These are phyloP conservation scores for Hymenoscyphus salicellus DNA, from an alignment of 2,329 filamentous ascomycete genomes.

Conservation along the genomic window DNA sequence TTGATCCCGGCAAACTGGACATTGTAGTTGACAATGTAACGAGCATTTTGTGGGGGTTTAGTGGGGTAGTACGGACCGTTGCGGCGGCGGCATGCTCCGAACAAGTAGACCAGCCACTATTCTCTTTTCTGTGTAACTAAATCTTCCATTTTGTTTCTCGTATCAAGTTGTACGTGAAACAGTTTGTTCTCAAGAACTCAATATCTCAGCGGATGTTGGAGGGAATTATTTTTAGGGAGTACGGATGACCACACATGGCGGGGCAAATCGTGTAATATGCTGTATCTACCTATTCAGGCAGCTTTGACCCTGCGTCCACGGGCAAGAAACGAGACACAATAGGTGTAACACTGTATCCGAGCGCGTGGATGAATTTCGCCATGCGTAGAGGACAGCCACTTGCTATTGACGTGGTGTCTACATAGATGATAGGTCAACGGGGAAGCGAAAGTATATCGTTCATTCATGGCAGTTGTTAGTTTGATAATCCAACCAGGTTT, in stretches of 20 bases:
- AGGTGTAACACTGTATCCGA: background rate
- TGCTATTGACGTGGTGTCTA: background rate
- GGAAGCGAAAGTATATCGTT: background rate
- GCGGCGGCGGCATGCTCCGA: background rate
- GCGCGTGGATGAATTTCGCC: background rate
- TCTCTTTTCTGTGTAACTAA: background rate
- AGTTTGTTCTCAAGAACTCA: background rate
- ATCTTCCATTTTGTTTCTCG: background rate
- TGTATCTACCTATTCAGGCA: background rate
- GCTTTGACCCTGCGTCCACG: background rate
- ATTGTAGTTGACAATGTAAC: conserved; percentile 3
- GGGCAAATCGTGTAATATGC: background rate
- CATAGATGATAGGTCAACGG: background rate
- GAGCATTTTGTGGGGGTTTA: background rate
- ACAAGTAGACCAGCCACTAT: background rate
- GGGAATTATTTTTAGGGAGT: background rate
- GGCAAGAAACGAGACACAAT: background rate
- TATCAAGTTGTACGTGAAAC: background rate
- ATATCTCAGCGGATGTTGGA: background rate
- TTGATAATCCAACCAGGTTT: background rate
- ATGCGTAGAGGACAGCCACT: background rate
- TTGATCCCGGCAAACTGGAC: background rate
- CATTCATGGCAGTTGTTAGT: background rate
- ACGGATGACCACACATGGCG: background rate
- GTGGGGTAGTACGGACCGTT: background rate